Evolutionary conservation across 805 yeast genomes (phyloP), one percentile per base, ranked within the genome.

Genomic region (Candida ovalis): DNA sequence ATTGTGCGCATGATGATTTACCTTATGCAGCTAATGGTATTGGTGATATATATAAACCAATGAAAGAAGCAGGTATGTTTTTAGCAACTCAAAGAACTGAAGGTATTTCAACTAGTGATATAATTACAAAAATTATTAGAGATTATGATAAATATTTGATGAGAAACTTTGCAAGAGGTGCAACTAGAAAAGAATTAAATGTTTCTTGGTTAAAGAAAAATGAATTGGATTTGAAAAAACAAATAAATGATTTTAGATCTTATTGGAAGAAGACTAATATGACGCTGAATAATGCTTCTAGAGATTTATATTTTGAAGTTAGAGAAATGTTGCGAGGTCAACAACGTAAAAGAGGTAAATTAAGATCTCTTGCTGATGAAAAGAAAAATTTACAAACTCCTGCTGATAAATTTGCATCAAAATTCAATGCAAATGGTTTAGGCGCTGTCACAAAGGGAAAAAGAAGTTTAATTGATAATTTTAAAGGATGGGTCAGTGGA

Each of bases 161-260:
- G 94, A 82, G 99, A 65, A 94, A 94, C 71, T 92, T 94, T 69
- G 96, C 97, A 15, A 80, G 99, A 56, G 99, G 99, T 42, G 98
- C 97, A 10, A 87, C 97, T 2, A 79, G 99, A 62, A 89, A 94
- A 66, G 99, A 94, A 62, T 78, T 94, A 60, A 94, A 94, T 62
- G 98, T 94, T 19, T 86, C 96, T 27, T 94, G 99, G 99, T 76
- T 94, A 59, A 94, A 94, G 71, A 94, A 94, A 69, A 94, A 94
- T 67, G 99, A 94, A 71, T 75, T 94, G 58, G 99, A 94, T 54
- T 78, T 94, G 70, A 90, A 88, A 67, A 88, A 90, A 58, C 96
- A 91, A 63, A 85, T 94, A 52, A 80, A 73, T 52, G 96, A 89
- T 53, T 92, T 94, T 71, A 76, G 97, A 57, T 79, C 86, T 22